Conservation (phyloP, 768 basidiomycete species). For the Mycena indigotica region DNA sequence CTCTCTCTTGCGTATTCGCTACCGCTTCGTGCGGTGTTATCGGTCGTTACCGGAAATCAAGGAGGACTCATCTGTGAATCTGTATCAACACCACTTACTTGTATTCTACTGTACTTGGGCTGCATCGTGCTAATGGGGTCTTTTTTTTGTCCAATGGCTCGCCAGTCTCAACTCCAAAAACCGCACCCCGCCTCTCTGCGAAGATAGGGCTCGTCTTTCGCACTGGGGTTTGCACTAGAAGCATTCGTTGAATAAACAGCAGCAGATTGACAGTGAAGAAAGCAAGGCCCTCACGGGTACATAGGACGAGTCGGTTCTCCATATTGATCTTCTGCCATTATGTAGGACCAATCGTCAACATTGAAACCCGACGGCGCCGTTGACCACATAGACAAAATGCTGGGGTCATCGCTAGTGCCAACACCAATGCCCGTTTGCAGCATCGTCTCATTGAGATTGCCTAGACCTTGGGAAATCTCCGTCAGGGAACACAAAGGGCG, state of each 20-base stretch:
- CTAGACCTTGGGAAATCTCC: too few species aligned
- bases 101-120: too few species aligned
- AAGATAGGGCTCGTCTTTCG: not conserved
- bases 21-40: constrained; percentile 66
- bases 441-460: too few species aligned
- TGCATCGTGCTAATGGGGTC: too few species aligned
- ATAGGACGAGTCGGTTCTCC: not conserved
- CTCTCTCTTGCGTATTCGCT: constrained; percentile 69
- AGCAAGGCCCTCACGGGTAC: not conserved
- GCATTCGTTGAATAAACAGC: not conserved
- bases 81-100: too few species aligned
- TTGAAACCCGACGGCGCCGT: constrained; percentile 6
- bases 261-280: not conserved
- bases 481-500: not conserved
- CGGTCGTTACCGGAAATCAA: constrained; percentile 56
- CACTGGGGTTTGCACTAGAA: too few species aligned
- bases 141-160: too few species aligned
- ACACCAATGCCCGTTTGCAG: too few species aligned
- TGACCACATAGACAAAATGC: constrained; percentile 9
- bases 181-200: not conserved
- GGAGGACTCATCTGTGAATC: constrained; percentile 12
- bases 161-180: not conserved
- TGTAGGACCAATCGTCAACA: constrained; percentile 17
- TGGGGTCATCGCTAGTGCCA: too few species aligned
- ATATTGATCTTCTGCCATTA: constrained; percentile 1